Base-by-base conservation (phyloP, 805 yeast genomes). In the Tetrapisispora pingtungensis region DNA sequence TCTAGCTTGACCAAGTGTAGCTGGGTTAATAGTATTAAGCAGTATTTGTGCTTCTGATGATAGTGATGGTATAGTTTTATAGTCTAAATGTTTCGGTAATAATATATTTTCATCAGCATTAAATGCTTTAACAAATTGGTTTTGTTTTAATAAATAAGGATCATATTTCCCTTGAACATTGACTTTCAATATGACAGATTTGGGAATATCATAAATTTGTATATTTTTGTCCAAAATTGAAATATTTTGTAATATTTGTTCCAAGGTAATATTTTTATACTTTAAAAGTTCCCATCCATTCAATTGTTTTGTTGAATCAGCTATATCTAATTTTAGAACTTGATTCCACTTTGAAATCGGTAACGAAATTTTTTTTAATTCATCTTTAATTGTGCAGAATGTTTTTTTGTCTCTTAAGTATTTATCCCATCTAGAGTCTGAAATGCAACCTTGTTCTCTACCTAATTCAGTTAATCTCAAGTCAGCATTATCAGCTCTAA, bases 401-500 rank as follows among this genome's bases (percentile, higher is more conserved):
- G 64, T 46, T 1, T 40, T 36, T 43, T 65, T 65, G 52, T 84
- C 87, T 0, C 54, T 36, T 0, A 49, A 42, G 55, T 66, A 82
- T 20, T 65, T 64, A 0, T 50, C 40, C 75, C 78, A 82, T 49
- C 97, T 70, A 1, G 64, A 65, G 14, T 75, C 73, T 3, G 77
- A 55, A 0, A 90, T 82, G 4, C 81, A 80, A 0, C 97, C 97
- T 0, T 73, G 59, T 2, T 68, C 55, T 40, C 73, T 64, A 0
- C 95, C 98, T 45, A 66, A 61, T 43, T 71, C 77, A 0, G 97
- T 89, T 45, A 93, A 67, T 49, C 99, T 68, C 45, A 75, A 63
- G 57, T 94, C 97, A 0, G 99, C 97, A 67, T 93, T 93, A 61
- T 93, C 98, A 0, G 96, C 81, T 47, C 99, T 71, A 4, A 88